phyloP scores from a whole-genome alignment of 169 alveolate genomes.

The Cryptosporidium ryanae region DNA sequence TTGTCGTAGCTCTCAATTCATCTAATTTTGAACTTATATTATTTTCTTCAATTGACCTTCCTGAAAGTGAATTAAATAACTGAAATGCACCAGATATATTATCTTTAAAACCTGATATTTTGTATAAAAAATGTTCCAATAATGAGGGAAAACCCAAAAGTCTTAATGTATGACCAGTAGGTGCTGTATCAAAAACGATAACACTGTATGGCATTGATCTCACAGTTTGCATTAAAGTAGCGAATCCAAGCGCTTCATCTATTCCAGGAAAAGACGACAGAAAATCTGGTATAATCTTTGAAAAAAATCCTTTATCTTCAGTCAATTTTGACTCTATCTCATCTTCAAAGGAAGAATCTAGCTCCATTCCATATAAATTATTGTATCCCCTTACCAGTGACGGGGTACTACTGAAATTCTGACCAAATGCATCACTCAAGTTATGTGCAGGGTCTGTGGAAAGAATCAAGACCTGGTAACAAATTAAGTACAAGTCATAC shows the following conservation, averaged over 20 bases:
- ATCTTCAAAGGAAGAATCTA: slow-evolving; percentile 88
- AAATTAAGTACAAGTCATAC: not conserved
- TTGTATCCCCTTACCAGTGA: slow-evolving; percentile 92
- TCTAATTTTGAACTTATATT: slow-evolving; percentile 78
- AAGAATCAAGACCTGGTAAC: slow-evolving; percentile 91
- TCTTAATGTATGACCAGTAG: slow-evolving; percentile 99
- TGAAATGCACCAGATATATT: slow-evolving; percentile 83
- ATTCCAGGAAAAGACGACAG: slow-evolving; percentile 97
- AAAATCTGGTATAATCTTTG: slow-evolving; percentile 89
- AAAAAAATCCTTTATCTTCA: slow-evolving; percentile 78
- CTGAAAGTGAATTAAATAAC: slow-evolving; percentile 74
- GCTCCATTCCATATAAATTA: slow-evolving; percentile 96
- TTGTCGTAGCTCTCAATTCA: slow-evolving; percentile 77
- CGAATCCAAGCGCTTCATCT: slow-evolving; percentile 98
- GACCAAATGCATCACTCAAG: slow-evolving; percentile 97
- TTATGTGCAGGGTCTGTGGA: slow-evolving; percentile 99
- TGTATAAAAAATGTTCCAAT: slow-evolving; percentile 93
- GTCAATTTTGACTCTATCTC: slow-evolving; percentile 83
- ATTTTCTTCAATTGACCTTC: slow-evolving; percentile 76
- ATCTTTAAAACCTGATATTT: slow-evolving; percentile 88
- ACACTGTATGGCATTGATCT: slow-evolving; percentile 92
- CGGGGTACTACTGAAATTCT: slow-evolving; percentile 93
- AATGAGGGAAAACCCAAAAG: slow-evolving; percentile 95
- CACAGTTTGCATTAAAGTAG: slow-evolving; percentile 95
- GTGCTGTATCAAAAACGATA: slow-evolving; percentile 99